These are phyloP conservation scores for Colletotrichum godetiae DNA, from an alignment of 2,329 filamentous ascomycete genomes.

Conservation along the genomic window DNA sequence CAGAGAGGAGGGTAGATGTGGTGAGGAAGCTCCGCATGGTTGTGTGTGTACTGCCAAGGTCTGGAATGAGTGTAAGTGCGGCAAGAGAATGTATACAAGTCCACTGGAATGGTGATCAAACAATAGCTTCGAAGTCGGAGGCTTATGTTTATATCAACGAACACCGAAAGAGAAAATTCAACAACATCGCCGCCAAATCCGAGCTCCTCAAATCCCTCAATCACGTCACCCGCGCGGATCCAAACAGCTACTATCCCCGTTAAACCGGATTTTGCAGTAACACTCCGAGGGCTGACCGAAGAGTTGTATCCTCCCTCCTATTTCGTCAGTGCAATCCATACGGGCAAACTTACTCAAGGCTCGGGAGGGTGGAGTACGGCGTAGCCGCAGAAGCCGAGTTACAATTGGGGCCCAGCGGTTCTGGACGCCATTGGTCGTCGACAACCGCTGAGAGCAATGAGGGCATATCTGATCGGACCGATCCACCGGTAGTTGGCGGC, in stretches of 20 bases:
- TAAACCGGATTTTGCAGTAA: not conserved
- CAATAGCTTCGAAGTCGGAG: not conserved
- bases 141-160: not conserved
- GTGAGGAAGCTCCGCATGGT: constrained; percentile 5
- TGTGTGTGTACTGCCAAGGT: not conserved
- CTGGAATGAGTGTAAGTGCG: not conserved
- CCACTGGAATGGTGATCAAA: not conserved
- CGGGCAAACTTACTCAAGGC: not conserved
- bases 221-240: not conserved
- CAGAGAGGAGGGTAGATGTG: constrained; percentile 1
- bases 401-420: not conserved
- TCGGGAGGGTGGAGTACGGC: not conserved
- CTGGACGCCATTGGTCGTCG: not conserved
- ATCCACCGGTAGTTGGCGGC: not conserved
- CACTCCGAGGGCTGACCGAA: not conserved
- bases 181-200: not conserved
- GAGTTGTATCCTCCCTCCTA: not conserved
- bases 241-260: not conserved
- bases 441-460: not conserved
- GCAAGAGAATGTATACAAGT: not conserved
- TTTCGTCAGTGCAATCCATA: not conserved
- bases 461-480: not conserved
- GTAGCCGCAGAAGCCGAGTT: not conserved
- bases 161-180: not conserved
- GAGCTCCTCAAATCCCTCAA: not conserved